Percentiles rank a stretch among this genome's conserved stretches.
phyloP scores from a whole-genome alignment of 768 basidiomycete genomes.

The Artomyces pyxidatus region DNA sequence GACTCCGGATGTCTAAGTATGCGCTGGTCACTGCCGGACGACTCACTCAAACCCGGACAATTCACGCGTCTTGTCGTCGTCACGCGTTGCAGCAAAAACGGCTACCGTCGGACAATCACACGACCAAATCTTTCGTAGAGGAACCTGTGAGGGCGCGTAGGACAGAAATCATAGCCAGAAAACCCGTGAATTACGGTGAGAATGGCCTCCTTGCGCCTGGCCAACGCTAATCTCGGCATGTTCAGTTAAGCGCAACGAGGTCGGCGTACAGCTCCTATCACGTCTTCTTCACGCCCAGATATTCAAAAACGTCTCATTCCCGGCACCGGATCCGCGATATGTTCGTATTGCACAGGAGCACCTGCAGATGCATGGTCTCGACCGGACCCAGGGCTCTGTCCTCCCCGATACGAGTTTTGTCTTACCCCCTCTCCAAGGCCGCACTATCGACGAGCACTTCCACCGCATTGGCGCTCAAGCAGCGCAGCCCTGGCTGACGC shows the following conservation, averaged over 20 bases:
- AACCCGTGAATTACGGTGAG: neutral
- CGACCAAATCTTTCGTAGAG: neutral
- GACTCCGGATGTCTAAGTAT: slow-evolving; percentile 11
- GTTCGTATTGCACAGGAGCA: slow-evolving; percentile 76
- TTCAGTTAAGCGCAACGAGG: slow-evolving; percentile 66
- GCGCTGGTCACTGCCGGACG: neutral
- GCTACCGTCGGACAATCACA: neutral
- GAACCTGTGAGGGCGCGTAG: too few relatives aligned
- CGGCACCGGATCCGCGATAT: slow-evolving; percentile 48
- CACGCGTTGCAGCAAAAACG: neutral
- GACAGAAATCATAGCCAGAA: too few relatives aligned
- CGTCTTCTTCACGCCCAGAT: slow-evolving; percentile 74
- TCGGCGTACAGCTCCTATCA: slow-evolving; percentile 92
- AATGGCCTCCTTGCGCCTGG: neutral
- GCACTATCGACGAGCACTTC: slow-evolving; percentile 83
- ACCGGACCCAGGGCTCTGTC: slow-evolving; percentile 69
- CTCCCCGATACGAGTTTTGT: slow-evolving; percentile 76
- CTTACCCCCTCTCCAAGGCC: slow-evolving; percentile 77
- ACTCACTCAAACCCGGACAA: neutral
- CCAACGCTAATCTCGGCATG: neutral
- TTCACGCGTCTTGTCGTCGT: neutral
- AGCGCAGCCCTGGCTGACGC: slow-evolving; percentile 70
- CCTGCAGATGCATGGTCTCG: slow-evolving; percentile 72
- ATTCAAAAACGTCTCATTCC: slow-evolving; percentile 63
- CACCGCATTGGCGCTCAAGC: slow-evolving; percentile 60